These are phyloP conservation scores for Amanita jacksonii DNA, from an alignment of 768 basidiomycete species.

Conservation along the genomic window DNA sequence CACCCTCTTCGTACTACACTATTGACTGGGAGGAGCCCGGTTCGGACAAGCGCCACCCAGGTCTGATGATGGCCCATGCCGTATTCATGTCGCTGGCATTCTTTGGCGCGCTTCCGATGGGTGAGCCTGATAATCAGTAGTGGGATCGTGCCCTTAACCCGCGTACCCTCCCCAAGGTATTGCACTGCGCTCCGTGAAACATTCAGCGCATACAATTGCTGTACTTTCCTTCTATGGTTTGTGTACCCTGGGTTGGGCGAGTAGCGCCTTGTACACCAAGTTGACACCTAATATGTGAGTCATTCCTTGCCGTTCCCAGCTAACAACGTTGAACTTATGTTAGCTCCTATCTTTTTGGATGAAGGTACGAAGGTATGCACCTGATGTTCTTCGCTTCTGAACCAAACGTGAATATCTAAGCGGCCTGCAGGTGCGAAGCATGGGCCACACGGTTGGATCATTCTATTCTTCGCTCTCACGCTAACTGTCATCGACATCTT, in stretches of 20 bases:
- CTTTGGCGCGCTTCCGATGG: constrained; percentile 72
- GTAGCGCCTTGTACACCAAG: constrained; percentile 65
- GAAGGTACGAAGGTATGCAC: constrained; percentile 57
- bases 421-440: constrained; percentile 38
- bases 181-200: constrained; percentile 67
- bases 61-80: constrained; percentile 66
- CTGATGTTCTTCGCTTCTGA: background rate
- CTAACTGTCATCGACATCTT: constrained; percentile 43
- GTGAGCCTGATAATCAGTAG: constrained; percentile 31
- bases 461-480: constrained; percentile 27
- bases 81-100: constrained; percentile 70
- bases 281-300: constrained; percentile 78
- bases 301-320: constrained; percentile 12
- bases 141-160: background rate
- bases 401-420: background rate
- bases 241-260: constrained; percentile 51
- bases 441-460: constrained; percentile 47
- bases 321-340: constrained; percentile 13
- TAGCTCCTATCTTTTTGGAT: constrained; percentile 2
- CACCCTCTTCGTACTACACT: constrained; percentile 76
- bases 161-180: constrained; percentile 42
- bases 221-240: constrained; percentile 58
- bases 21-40: constrained; percentile 59
- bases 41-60: constrained; percentile 43
- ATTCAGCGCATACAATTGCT: constrained; percentile 49